Evolutionary conservation across 495 filamentous ascomycete genomes (phyloP), one percentile per base, ranked within the genome.

Genomic region (Tricharina praecox): DNA sequence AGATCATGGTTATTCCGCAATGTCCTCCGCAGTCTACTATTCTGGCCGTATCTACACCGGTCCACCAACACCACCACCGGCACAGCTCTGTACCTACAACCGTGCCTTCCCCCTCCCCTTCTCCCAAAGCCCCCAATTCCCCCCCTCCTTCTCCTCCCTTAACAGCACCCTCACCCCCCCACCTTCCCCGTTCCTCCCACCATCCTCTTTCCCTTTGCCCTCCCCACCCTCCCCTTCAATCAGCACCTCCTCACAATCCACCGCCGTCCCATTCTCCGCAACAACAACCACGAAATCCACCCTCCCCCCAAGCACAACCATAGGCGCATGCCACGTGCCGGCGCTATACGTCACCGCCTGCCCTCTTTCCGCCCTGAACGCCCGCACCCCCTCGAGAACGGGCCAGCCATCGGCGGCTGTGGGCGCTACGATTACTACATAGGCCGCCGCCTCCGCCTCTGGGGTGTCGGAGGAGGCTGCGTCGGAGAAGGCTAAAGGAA

Each of bases 321-420:
- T 96, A 1, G 90, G 90, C 52, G 88, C 86, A 71, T 97, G 90
- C 88, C 92, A 97, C 35, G 85, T 94, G 13, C 84, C 90, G 13
- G 79, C 75, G 10, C 73, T 82, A 64, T 96, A 97, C 13, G 85
- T 94, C 16, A 97, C 82, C 2, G 84, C 87, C 69, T 92, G 82
- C 8, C 26, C 45, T 19, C 30, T n/a, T 1, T n/a, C 18, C 2
- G 11, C 30, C 4, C 78, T 77, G 58, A 94, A 96, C 0, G 85
- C 90, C 53, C 68, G 74, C 24, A 88, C 41, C 19, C 75, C 70
- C 4, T 60, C 42, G 41, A 93, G 53, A 66, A 93, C 85, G 7
- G 90, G 90, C 39, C 81, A 67, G 0, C 87, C 82, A 0, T 55
- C 70, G 41, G 8, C 20, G 2, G 36, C 23, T 43, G 75, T 82